Base-by-base conservation (phyloP, 768 basidiomycete species). In the Psilocybe cyanescens region DNA sequence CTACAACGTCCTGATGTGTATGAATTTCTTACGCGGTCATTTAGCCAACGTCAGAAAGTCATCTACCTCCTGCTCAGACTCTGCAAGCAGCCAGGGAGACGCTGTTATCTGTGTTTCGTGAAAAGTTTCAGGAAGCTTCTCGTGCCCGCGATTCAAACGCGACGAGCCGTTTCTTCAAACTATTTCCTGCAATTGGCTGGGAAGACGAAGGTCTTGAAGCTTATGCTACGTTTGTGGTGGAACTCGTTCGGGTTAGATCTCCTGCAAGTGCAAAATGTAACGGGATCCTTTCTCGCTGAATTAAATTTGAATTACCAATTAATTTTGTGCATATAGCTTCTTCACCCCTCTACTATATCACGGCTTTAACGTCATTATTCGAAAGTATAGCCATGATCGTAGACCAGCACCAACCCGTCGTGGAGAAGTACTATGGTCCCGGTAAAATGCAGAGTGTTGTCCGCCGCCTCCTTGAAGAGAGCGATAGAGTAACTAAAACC, bases 351-450 rank as follows among this genome's bases (percentile, higher is more conserved):
- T 97, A 97, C 76, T 99, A 94, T 71, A 87, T 97, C 64, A 89
- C 94, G 2, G 85, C 89, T 9, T 77, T 99, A 57, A 98, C 97
- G 2, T 89, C 93, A 5, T 83, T 99, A 1, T 95, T 99, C 66
- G 97, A 99, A 76, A 91, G 90, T 58, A 90, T 99, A 54, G 97
- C 96, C 0, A 86, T 94, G 80, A 95, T 99, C 65, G 89, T 99
- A 19, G 95, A 97, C 68, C 97, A 99, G 70, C 97, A 99, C 71
- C 97, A 97, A 66, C 93, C 95, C 2, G 87, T 99, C 4, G 96
- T 99, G 1, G 97, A 98, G 71, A 99, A 97, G 76, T 99, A 99
- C 75, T 99, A 99, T 68, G 97, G 97, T 0, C 67, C 74, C 8
- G 92, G 94, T 0, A 90, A 91, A 72, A 99, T 99, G 97, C 77